Conservation (phyloP, 2,329 filamentous ascomycete species). For the Colletotrichum gloeosporioides region DNA sequence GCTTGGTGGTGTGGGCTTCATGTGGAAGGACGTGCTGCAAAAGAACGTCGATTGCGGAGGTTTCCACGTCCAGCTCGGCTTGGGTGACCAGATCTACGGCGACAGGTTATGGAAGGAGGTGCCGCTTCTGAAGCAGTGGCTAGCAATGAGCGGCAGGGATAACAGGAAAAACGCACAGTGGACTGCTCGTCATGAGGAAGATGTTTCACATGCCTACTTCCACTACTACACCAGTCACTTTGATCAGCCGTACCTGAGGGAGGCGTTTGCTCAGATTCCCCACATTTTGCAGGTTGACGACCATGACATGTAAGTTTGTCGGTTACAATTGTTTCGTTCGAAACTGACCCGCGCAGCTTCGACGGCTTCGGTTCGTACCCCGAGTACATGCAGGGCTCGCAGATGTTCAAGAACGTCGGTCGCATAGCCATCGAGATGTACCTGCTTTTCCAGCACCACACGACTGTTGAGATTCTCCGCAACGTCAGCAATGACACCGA, state of each 20-base stretch:
- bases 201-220: conserved; percentile 95
- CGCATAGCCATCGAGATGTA: conserved; percentile 98
- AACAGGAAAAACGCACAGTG: conserved; percentile 88
- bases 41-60: conserved; percentile 97
- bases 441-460: conserved; percentile 96
- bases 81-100: conserved; percentile 94
- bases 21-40: conserved; percentile 99
- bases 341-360: conserved; percentile 63
- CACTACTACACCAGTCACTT: conserved; percentile 99
- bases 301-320: conserved; percentile 86
- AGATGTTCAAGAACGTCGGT: conserved; percentile 98
- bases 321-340: background rate
- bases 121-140: conserved; percentile 91
- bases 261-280: conserved; percentile 97
- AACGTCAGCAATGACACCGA: conserved; percentile 89
- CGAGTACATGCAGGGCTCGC: conserved; percentile 96
- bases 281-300: conserved; percentile 93
- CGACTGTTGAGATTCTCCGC: conserved; percentile 89
- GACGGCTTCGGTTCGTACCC: conserved; percentile 98
- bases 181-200: conserved; percentile 95
- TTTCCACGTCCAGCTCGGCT: conserved; percentile 90
- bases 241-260: conserved; percentile 91
- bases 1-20: conserved; percentile 87
- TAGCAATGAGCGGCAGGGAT: conserved; percentile 90
- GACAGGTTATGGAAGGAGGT: conserved; percentile 97